Evolutionary conservation across 139 green algal genomes (phyloP), one percentile per base, ranked within the genome.

Genomic region (Chlamydomonas sphaeroides): DNA sequence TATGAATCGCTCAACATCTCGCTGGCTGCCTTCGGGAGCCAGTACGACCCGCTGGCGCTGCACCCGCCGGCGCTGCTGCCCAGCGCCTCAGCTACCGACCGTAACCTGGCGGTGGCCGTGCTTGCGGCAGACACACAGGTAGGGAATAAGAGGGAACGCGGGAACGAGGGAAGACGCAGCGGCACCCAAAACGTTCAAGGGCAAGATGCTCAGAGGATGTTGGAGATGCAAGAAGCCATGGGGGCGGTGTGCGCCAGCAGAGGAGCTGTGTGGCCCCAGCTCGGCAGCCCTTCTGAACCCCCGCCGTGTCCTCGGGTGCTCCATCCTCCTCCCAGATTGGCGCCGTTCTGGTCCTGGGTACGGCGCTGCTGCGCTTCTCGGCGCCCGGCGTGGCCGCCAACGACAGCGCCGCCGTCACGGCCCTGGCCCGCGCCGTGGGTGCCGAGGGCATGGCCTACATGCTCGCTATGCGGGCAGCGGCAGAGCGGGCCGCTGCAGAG

Each of bases 11-110:
- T 82, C 7, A 72, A 65, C 42, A 36, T 82, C 1, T 45, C 30
- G 18, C 62, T 72, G 42, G 0, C 25, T 7, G 4, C 14, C 8
- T 72, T 36, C 62, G 57, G 49, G 20, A 15, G 53, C 7, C n/a
- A n/a, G n/a, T n/a, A n/a, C n/a, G 75, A 82, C 7, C 32, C 75
- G 23, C 62, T 82, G 32, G 20, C 65, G 41, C 42, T 82, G 21
- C 61, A 82, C 38, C 75, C 75, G 53, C 33, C 65, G 15, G 65
- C n/a, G 3, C 20, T 70, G 75, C 30, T 82, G 42, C 21, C 33
- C 5, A 82, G 59, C 45, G 33, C 32, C n/a, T 17, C 33, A 5
- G 11, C 25, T 0, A 41, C 21, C 18, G 49, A 25, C 7, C 61
- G 75, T 6, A 51, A 5, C 0, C 62, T 82, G 42, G 75, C 41